These are phyloP conservation scores for Alternaria postmessia DNA, from an alignment of 2,329 filamentous ascomycete genomes.

Conservation along the genomic window DNA sequence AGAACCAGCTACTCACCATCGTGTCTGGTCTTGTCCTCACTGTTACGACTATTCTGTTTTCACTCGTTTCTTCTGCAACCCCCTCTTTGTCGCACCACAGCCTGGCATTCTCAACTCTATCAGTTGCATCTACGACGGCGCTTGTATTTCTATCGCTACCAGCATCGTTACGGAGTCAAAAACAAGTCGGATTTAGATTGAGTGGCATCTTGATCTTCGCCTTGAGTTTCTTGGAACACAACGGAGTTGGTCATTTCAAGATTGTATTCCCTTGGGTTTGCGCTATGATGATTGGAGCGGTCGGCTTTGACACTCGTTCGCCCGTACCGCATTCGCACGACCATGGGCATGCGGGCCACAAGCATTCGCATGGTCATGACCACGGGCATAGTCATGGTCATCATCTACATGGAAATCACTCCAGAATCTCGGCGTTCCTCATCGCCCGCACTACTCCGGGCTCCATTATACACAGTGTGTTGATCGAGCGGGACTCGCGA, in stretches of 20 bases:
- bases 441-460: slow-evolving; percentile 74
- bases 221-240: slow-evolving; percentile 36
- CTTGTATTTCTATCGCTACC: slow-evolving; percentile 55
- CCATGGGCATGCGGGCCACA: slow-evolving; percentile 42
- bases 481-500: slow-evolving; percentile 90
- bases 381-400: slow-evolving; percentile 41
- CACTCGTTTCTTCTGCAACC: slow-evolving; percentile 43
- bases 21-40: slow-evolving; percentile 51
- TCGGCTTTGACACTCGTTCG: slow-evolving; percentile 51
- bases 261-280: slow-evolving; percentile 31
- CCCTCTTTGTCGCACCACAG: slow-evolving; percentile 42
- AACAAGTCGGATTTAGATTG: slow-evolving; percentile 42
- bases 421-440: slow-evolving; percentile 74
- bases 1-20: slow-evolving; percentile 55
- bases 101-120: slow-evolving; percentile 51
- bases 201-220: slow-evolving; percentile 36
- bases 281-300: slow-evolving; percentile 49
- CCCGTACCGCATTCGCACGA: slow-evolving; percentile 37
- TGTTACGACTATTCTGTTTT: slow-evolving; percentile 48
- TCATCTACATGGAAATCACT: slow-evolving; percentile 61
- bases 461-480: slow-evolving; percentile 83
- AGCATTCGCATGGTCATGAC: slow-evolving; percentile 32
- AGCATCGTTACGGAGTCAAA: slow-evolving; percentile 51
- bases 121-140: slow-evolving; percentile 54
- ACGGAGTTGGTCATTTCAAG: slow-evolving; percentile 24